phyloP scores from a whole-genome alignment of 305 asterid genomes.

The Rubia peregrina region DNA sequence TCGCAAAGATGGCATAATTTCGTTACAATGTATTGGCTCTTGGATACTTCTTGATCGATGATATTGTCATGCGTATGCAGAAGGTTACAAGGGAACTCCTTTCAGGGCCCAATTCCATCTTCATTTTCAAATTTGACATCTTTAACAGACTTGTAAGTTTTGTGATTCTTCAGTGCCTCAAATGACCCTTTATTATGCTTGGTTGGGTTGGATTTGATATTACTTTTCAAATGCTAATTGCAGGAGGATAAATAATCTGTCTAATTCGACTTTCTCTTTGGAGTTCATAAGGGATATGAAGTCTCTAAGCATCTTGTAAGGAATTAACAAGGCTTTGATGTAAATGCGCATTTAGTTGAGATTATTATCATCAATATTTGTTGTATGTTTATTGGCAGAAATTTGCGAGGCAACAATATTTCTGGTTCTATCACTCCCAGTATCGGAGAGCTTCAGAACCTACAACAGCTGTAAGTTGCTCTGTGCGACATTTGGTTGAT shows the following conservation, averaged over 20 bases:
- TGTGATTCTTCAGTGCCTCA: not conserved
- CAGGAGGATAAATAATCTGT: slow-evolving; percentile 66
- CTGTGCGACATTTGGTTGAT: not conserved
- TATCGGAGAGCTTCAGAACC: slow-evolving; percentile 32
- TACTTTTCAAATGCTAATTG: slow-evolving; percentile 10
- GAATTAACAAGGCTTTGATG: not conserved
- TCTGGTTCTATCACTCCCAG: slow-evolving; percentile 57
- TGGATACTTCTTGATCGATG: slow-evolving; percentile 18
- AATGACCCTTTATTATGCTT: slow-evolving; percentile 9
- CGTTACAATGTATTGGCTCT: slow-evolving; percentile 1
- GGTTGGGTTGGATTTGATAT: slow-evolving; percentile 15
- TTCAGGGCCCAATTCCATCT: slow-evolving; percentile 71
- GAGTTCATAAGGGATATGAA: slow-evolving; percentile 51
- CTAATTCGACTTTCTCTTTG: slow-evolving; percentile 66
- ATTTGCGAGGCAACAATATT: slow-evolving; percentile 66
- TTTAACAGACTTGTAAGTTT: slow-evolving; percentile 52
- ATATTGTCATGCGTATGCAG: slow-evolving; percentile 27
- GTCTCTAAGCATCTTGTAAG: slow-evolving; percentile 59
- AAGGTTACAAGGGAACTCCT: slow-evolving; percentile 77
- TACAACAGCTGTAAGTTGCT: slow-evolving; percentile 49
- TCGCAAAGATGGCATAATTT: not conserved
- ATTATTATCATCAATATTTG: not conserved
- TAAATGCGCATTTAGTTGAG: not conserved
- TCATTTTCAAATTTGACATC: slow-evolving; percentile 56
- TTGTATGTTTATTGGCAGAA: slow-evolving; percentile 30